phyloP scores from a whole-genome alignment of 2,329 filamentous ascomycete species.

The Xenosphaeropsis pyriputrescens region DNA sequence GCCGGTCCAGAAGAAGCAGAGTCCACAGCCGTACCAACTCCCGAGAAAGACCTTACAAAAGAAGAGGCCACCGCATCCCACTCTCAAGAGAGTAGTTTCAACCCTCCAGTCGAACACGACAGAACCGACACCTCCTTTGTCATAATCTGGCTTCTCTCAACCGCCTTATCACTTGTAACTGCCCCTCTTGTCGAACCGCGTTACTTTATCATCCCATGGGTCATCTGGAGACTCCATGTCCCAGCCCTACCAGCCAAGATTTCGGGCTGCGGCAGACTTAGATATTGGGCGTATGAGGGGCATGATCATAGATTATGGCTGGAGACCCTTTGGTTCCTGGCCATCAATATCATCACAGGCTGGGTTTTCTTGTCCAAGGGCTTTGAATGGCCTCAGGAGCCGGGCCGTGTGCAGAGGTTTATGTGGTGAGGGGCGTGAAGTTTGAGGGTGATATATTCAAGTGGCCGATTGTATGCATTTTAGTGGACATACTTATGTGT shows the following conservation, averaged over 20 bases:
- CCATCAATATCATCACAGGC: conserved; percentile 50
- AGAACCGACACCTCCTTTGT: conserved; percentile 32
- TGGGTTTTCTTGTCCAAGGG: conserved; percentile 56
- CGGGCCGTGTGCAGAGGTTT: conserved; percentile 54
- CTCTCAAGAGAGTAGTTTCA: not conserved
- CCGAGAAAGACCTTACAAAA: not conserved
- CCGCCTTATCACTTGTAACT: conserved; percentile 65
- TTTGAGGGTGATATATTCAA: no score
- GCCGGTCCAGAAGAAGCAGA: conserved; percentile 21
- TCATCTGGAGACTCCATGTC: conserved; percentile 77
- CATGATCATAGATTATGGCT: conserved; percentile 24
- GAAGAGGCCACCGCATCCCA: not conserved
- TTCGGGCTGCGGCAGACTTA: not conserved
- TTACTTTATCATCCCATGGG: conserved; percentile 92
- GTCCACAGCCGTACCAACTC: conserved; percentile 6
- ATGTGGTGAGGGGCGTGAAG: conserved; percentile 46
- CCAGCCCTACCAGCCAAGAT: conserved; percentile 23
- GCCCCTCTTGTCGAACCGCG: conserved; percentile 89
- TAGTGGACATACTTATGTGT: no score
- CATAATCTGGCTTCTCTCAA: conserved; percentile 49
- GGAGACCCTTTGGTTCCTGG: conserved; percentile 57
- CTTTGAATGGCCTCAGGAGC: conserved; percentile 42
- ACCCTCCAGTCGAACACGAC: conserved; percentile 11
- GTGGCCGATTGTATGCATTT: no score
- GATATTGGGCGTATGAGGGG: not conserved